Conservation (phyloP, 306 rosid genomes). For the Rosa persica region DNA sequence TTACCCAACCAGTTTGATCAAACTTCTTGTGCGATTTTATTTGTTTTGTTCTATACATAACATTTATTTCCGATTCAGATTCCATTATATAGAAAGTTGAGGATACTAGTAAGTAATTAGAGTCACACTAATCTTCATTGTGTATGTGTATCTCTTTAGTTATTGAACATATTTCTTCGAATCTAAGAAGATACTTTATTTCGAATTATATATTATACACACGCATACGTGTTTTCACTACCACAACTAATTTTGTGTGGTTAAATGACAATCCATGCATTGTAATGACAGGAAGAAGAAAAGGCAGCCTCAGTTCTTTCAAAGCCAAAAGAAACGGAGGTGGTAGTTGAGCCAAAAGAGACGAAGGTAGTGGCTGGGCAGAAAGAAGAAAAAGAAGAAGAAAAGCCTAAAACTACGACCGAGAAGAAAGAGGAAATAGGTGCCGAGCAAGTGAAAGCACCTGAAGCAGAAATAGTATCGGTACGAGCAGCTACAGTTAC, state of each 20-base stretch:
- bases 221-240: neutral
- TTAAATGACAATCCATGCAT: neutral
- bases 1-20: neutral
- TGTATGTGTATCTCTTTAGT: too few relatives aligned
- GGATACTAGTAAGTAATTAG: neutral
- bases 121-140: too few relatives aligned
- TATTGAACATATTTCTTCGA: neutral
- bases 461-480: neutral
- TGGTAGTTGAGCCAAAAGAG: conserved; percentile 1
- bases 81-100: too few relatives aligned
- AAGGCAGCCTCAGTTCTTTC: neutral
- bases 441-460: conserved; percentile 7
- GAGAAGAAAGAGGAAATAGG: conserved; percentile 2
- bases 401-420: neutral
- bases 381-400: conserved; percentile 6
- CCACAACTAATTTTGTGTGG: neutral
- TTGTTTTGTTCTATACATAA: too few relatives aligned
- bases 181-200: neutral
- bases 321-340: neutral
- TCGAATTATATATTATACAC: neutral
- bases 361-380: neutral
- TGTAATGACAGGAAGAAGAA: conserved; percentile 20
- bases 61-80: too few relatives aligned
- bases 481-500: neutral
- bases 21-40: neutral